phyloP scores from a whole-genome alignment of 148 eudicot species.

The Amaranthus palmeri region DNA sequence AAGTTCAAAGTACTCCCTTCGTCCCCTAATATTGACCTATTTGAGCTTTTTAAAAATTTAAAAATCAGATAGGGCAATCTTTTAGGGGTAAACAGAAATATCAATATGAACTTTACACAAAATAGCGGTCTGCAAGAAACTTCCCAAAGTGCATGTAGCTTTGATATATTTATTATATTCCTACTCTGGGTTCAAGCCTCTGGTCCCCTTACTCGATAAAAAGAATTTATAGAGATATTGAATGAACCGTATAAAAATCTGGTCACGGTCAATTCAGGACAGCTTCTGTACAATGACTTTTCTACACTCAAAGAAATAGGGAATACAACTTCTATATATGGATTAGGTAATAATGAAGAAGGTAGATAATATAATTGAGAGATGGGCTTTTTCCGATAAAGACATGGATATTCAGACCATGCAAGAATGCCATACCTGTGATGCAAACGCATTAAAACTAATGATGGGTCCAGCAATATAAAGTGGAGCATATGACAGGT shows the following conservation, averaged over 20 bases:
- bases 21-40: too few species aligned
- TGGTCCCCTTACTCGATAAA: not conserved
- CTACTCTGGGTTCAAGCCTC: not conserved
- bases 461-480: conserved; percentile 93
- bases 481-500: conserved; percentile 84
- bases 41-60: too few species aligned
- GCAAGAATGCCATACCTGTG: conserved; percentile 59
- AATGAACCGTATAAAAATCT: not conserved
- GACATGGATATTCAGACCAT: not conserved
- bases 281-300: not conserved
- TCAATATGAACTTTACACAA: not conserved
- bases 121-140: not conserved
- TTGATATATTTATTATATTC: not conserved
- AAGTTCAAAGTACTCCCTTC: too few species aligned
- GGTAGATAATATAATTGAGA: not conserved
- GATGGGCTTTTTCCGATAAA: not conserved
- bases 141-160: too few species aligned
- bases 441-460: conserved; percentile 86
- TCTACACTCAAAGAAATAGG: conserved; percentile 1
- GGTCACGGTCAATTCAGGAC: not conserved
- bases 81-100: too few species aligned
- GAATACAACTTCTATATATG: too few species aligned
- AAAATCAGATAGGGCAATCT: too few species aligned
- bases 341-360: not conserved
- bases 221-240: not conserved